phyloP scores from a whole-genome alignment of 352 stramenopile species.

The Aphanomyces stellatus region DNA sequence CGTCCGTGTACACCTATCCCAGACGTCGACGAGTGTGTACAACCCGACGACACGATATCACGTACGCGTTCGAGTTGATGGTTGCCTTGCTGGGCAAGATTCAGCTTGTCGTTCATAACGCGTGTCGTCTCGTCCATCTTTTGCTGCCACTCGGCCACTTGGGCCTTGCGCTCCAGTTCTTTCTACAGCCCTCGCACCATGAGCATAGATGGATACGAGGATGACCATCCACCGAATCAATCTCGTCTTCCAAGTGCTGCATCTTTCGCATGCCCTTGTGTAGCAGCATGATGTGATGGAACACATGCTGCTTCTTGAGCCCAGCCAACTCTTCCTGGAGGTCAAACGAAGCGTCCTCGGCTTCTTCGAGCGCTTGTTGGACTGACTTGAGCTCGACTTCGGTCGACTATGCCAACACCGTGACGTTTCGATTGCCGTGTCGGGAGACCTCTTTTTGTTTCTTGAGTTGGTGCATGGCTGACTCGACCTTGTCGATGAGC shows the following conservation, averaged over 20 bases:
- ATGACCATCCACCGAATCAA: constrained; percentile 10
- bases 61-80: constrained; percentile 22
- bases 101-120: not conserved
- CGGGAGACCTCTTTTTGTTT: constrained; percentile 47
- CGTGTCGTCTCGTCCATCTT: constrained; percentile 10
- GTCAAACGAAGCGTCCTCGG: constrained; percentile 67
- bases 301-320: constrained; percentile 44
- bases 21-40: constrained; percentile 28
- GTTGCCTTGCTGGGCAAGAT: not conserved
- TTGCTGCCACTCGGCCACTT: not conserved
- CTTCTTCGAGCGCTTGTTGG: constrained; percentile 50
- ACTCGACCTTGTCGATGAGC: constrained; percentile 67
- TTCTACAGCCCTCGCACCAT: too few relatives aligned
- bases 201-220: too few relatives aligned
- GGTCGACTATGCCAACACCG: constrained; percentile 19
- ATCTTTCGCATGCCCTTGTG: constrained; percentile 27
- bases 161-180: constrained; percentile 2
- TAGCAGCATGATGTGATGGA: constrained; percentile 42
- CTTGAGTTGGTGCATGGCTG: constrained; percentile 59
- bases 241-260: constrained; percentile 25
- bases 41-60: constrained; percentile 30
- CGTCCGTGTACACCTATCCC: constrained; percentile 40
- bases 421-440: not conserved
- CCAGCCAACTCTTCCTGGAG: constrained; percentile 43
- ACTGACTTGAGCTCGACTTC: constrained; percentile 46